Base-by-base conservation (phyloP, 768 basidiomycete genomes). In the Boletales sp. region DNA sequence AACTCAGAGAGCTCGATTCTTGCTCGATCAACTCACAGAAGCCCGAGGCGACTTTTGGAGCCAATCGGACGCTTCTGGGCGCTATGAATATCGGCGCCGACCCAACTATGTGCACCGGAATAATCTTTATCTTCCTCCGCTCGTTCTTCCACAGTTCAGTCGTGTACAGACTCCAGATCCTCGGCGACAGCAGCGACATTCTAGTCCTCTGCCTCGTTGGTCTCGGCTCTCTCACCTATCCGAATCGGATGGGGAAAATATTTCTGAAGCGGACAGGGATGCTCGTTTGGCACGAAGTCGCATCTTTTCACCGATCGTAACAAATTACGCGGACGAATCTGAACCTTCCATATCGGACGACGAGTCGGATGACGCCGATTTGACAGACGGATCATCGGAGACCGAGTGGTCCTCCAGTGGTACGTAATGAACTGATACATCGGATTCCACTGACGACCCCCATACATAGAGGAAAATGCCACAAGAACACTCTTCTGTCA, bases 321-420 rank as follows among this genome's bases (percentile, higher is more conserved):
- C 46, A 41, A 25, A 34, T 21, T 40, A 49, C 31, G 38, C 48
- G 17, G 64, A 75, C 21, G 77, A 78, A 8, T 79, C 75, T 17
- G 71, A 83, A 42, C 70, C 70, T 15, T 75, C 72, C 46, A 74
- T 83, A 59, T 81, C 79, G 9, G 85, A 82, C 44, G 89, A 90
- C 55, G 90, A 92, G 65, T 91, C 90, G 3, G 90, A 91, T 56
- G 71, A 87, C 55, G 82, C 80, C 19, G 86, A 85, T 59, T 61
- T 87, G 43, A 86, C 82, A 2, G 84, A 85, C 41, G 56, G 50
- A 41, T 67, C 70, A 10, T 68, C 59, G 17, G 67, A 66, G 15
- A 74, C 70, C 44, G 70, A 72, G 19, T 62, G 60, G 40, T 74
- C 78, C 71, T 71, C 62, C 69, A 71, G 44, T 77, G 46, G 65